These are phyloP conservation scores for Nemania bipapillata DNA, from an alignment of 2,329 filamentous ascomycete species.

Conservation along the genomic window DNA sequence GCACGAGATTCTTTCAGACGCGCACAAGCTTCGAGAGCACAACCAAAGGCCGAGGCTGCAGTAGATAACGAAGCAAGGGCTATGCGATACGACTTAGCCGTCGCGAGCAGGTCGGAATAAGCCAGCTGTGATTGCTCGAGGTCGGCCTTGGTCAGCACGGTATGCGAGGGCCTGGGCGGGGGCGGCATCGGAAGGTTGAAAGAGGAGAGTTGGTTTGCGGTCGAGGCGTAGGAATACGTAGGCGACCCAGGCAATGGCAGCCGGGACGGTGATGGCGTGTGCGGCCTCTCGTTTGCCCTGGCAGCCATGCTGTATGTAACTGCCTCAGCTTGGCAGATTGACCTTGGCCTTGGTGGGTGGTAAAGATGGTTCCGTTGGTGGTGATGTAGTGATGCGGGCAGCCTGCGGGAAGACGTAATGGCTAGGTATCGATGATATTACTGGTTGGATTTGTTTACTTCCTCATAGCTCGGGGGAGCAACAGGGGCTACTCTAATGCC, in stretches of 20 bases:
- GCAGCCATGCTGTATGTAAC: constrained; percentile 32
- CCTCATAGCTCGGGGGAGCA: constrained; percentile 27
- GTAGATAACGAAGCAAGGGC: constrained; percentile 70
- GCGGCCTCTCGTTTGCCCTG: constrained; percentile 51
- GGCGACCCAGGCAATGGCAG: constrained; percentile 72
- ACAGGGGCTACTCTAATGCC: constrained; percentile 14
- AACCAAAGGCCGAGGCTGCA: constrained; percentile 71
- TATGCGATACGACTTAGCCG: constrained; percentile 71
- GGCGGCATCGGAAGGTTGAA: constrained; percentile 71
- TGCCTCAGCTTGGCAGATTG: background rate
- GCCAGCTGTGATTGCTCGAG: constrained; percentile 71
- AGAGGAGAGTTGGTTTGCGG: constrained; percentile 67
- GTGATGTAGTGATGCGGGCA: background rate
- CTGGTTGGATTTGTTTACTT: constrained; percentile 36
- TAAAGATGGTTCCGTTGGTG: background rate
- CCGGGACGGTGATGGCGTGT: constrained; percentile 65
- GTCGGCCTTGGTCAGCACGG: constrained; percentile 71
- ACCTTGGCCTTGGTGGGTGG: too few species aligned
- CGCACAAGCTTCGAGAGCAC: constrained; percentile 74
- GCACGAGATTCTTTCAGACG: constrained; percentile 73
- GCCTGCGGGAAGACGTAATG: constrained; percentile 21
- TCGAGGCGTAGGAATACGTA: constrained; percentile 71
- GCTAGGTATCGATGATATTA: constrained; percentile 20
- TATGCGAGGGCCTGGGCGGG: constrained; percentile 66
- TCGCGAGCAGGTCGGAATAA: constrained; percentile 70